Conservation (phyloP, 2,329 filamentous ascomycete genomes). For the Trichoderma aggressivum region DNA sequence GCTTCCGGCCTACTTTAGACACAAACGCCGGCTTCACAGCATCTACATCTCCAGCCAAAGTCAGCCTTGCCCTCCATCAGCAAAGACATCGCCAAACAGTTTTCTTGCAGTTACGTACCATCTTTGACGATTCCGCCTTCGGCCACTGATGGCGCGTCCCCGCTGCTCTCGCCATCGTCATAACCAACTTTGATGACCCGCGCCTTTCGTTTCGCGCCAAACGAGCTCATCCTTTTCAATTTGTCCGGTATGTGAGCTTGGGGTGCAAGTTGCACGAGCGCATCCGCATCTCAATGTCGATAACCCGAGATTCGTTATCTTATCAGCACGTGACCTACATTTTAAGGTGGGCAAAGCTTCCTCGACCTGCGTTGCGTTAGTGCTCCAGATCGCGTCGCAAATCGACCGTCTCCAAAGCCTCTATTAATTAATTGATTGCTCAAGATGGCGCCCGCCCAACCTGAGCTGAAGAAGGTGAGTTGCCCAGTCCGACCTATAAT, state of each 20-base stretch:
- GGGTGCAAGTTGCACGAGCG: neutral
- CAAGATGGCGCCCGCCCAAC: conserved; percentile 97
- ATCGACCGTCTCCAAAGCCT: conserved; percentile 23
- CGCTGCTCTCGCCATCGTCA: conserved; percentile 56
- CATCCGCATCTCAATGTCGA: conserved; percentile 7
- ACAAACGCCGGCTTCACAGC: conserved; percentile 38
- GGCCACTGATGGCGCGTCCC: conserved; percentile 21
- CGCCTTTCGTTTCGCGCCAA: conserved; percentile 62
- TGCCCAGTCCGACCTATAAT: neutral
- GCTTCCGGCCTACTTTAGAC: conserved; percentile 47
- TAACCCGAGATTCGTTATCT: conserved; percentile 33
- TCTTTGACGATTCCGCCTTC: conserved; percentile 30
- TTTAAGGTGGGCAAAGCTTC: conserved; percentile 26
- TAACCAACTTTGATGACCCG: conserved; percentile 72
- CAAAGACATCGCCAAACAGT: conserved; percentile 26
- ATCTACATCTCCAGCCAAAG: conserved; percentile 28
- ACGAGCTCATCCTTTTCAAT: conserved; percentile 49
- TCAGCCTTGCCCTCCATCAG: conserved; percentile 39
- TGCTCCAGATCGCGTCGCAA: conserved; percentile 29
- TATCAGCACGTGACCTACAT: conserved; percentile 47
- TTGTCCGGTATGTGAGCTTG: neutral
- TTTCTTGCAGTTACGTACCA: conserved; percentile 34
- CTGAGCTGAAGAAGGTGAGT: conserved; percentile 93
- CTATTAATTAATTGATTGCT: conserved; percentile 27
- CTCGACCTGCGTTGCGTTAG: conserved; percentile 24